Percentiles rank a stretch among this genome's conserved stretches.
Evolutionary conservation across 2,329 filamentous ascomycete genomes (phyloP).

Genomic region (Pseudocercospora pini-densiflorae): DNA sequence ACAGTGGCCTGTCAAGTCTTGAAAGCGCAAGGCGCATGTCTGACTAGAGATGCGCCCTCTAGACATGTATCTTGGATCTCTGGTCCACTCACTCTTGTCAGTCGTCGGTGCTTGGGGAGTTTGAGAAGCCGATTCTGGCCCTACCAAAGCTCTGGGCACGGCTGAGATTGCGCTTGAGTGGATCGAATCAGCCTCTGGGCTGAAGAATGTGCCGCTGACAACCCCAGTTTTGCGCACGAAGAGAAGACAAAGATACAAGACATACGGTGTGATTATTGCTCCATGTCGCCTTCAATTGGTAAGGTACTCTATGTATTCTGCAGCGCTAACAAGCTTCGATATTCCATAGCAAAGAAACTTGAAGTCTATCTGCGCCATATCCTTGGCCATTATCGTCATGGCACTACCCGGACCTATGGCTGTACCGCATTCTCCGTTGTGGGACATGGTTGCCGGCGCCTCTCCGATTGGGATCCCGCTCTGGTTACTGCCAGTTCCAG

Average conservation of each 20-base stretch:
- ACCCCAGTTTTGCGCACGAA: neutral
- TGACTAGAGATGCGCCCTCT: neutral
- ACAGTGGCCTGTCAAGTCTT: neutral
- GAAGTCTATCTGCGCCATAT: neutral
- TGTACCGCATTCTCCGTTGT: neutral
- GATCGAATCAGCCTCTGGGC: neutral
- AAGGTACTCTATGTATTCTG: neutral
- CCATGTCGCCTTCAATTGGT: neutral
- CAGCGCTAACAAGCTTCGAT: neutral
- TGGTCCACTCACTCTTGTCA: neutral
- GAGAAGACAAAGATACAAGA: neutral
- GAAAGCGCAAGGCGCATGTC: neutral
- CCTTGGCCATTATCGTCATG: neutral
- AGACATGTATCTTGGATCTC: neutral
- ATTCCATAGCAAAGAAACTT: neutral
- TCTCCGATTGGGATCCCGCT: slow-evolving; percentile 1
- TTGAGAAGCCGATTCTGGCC: neutral
- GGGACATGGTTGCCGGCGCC: neutral
- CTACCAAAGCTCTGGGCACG: neutral
- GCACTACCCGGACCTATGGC: neutral
- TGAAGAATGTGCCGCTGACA: neutral
- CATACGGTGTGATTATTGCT: neutral
- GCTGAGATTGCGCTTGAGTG: neutral
- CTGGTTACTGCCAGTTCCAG: slow-evolving; percentile 12
- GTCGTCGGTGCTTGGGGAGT: neutral